These are phyloP conservation scores for Quercus robur DNA, from an alignment of 306 rosid species.

Conservation along the genomic window DNA sequence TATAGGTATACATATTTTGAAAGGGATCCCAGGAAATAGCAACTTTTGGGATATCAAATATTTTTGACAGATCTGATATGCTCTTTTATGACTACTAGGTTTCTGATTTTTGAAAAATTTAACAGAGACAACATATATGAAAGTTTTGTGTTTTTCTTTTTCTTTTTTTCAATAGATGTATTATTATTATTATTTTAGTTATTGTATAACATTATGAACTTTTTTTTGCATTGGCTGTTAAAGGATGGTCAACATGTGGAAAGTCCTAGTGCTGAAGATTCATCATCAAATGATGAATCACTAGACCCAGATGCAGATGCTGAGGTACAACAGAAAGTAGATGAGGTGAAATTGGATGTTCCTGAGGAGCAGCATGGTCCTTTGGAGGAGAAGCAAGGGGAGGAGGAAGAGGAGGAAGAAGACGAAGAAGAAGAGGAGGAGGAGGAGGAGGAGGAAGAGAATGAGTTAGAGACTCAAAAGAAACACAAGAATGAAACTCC, in stretches of 20 bases:
- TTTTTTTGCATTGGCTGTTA: constrained; percentile 11
- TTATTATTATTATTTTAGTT: not conserved
- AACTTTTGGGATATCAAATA: too few relatives aligned
- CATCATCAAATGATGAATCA: constrained; percentile 73
- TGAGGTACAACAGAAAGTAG: constrained; percentile 50
- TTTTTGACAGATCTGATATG: constrained; percentile 5
- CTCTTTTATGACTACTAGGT: constrained; percentile 13
- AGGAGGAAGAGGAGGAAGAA: constrained; percentile 38
- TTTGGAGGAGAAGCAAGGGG: constrained; percentile 44
- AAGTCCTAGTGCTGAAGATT: constrained; percentile 72
- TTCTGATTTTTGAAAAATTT: not conserved
- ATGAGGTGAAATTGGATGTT: constrained; percentile 43
- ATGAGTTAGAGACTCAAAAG: constrained; percentile 45
- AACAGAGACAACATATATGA: not conserved
- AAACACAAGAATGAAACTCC: constrained; percentile 36
- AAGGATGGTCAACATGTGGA: constrained; percentile 61
- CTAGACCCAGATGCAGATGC: constrained; percentile 48
- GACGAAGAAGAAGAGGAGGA: constrained; percentile 46
- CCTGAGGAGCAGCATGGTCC: constrained; percentile 47
- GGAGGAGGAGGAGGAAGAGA: constrained; percentile 58
- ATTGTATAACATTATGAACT: not conserved
- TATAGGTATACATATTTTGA: not conserved
- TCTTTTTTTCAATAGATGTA: not conserved
- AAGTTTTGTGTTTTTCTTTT: not conserved
- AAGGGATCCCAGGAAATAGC: constrained; percentile 6